Percentiles rank a stretch among this genome's conserved stretches.
phyloP scores from a whole-genome alignment of 192 early-diverging fungal genomes.

The Rhizophagus prolifer region DNA sequence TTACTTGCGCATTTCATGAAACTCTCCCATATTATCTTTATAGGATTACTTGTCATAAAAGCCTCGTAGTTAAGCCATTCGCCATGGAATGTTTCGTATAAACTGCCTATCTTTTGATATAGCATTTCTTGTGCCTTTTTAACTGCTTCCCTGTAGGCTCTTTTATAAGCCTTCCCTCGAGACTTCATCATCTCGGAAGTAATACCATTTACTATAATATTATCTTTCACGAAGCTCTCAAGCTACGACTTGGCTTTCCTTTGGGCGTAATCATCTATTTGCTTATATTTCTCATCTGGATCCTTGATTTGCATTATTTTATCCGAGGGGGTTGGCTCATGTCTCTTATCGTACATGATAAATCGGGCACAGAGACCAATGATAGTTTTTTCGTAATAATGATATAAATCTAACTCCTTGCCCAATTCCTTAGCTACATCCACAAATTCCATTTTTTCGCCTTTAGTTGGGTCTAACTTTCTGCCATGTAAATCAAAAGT shows the following conservation, averaged over 20 bases:
- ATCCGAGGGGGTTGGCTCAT: not conserved
- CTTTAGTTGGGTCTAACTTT: not conserved
- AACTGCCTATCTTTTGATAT: constrained; percentile 8
- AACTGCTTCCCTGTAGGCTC: not conserved
- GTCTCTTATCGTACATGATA: constrained; percentile 7
- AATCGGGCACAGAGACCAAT: constrained; percentile 1
- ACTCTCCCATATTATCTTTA: not conserved
- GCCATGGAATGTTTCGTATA: too few species aligned
- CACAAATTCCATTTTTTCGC: not conserved
- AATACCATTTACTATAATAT: not conserved
- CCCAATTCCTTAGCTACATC: not conserved
- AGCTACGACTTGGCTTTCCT: constrained; percentile 14
- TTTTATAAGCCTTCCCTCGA: constrained; percentile 10
- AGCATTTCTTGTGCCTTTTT: not conserved
- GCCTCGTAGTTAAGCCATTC: not conserved
- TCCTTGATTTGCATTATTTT: not conserved
- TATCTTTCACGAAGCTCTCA: not conserved
- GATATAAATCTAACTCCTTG: not conserved
- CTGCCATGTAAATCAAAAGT: not conserved
- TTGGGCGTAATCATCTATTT: constrained; percentile 5
- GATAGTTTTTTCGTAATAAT: constrained; percentile 9
- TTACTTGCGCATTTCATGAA: constrained; percentile 5
- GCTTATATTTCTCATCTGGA: not conserved
- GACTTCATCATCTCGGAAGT: not conserved
- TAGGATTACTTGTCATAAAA: constrained; percentile 10